Evolutionary conservation across 179 eudicot genomes (phyloP).

Genomic region (Beta lomatogona): DNA sequence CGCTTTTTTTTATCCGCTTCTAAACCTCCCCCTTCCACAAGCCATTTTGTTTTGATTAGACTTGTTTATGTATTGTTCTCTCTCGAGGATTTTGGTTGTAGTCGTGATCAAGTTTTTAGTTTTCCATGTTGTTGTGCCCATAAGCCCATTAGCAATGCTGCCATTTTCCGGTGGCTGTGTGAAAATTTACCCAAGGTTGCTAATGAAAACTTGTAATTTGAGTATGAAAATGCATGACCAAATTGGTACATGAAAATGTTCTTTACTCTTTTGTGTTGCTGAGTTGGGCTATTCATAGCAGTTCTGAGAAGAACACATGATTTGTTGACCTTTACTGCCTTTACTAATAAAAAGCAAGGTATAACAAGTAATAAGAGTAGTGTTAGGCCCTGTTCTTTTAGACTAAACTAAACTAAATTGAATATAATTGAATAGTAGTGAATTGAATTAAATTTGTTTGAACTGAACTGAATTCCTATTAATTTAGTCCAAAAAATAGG

Average conservation of each 20-base stretch:
- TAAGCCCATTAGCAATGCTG: neutral
- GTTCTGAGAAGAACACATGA: no score
- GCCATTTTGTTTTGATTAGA: neutral
- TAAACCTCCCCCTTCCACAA: neutral
- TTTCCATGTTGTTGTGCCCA: neutral
- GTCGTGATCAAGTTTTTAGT: neutral
- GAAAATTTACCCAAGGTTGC: neutral
- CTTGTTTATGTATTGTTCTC: neutral
- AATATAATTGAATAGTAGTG: no score
- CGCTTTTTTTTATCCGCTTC: neutral
- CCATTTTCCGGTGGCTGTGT: neutral
- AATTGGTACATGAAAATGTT: neutral
- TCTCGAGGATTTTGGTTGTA: constrained; percentile 24
- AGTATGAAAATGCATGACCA: neutral
- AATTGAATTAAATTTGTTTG: no score
- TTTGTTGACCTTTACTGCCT: no score
- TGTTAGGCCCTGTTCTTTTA: no score
- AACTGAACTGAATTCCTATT: no score
- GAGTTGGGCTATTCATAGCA: no score
- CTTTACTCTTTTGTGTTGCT: no score
- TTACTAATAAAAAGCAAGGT: no score
- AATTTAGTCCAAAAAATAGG: no score
- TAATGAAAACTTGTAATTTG: constrained; percentile 16
- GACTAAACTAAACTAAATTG: no score
- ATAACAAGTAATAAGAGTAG: no score